These are phyloP conservation scores for Microascus cirrosus DNA, from an alignment of 2,329 filamentous ascomycete species.

Conservation along the genomic window DNA sequence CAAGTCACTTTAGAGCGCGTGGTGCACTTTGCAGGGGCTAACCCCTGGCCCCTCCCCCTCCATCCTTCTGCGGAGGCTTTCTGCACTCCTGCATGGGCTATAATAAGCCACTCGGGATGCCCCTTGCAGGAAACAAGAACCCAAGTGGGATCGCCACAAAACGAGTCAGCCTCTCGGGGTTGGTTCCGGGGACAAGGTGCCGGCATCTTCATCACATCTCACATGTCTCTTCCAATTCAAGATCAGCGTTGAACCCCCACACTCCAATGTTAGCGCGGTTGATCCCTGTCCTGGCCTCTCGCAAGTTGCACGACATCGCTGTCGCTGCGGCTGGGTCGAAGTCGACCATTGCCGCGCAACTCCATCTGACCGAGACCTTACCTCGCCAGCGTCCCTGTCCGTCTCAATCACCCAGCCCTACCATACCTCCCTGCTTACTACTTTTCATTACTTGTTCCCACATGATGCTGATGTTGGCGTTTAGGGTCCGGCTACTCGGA, in stretches of 20 bases:
- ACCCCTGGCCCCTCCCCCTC: not conserved
- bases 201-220: not conserved
- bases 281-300: not conserved
- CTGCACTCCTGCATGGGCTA: not conserved
- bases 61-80: not conserved
- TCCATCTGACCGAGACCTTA: too few relatives aligned
- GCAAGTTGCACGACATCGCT: not conserved
- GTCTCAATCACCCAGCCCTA: not conserved
- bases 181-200: too few relatives aligned
- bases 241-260: not conserved
- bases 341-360: not conserved
- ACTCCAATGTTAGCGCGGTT: not conserved
- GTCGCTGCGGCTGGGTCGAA: not conserved
- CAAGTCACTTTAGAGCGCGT: not conserved
- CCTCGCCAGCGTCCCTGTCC: not conserved
- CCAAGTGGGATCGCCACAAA: not conserved
- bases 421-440: not conserved
- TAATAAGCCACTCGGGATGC: not conserved
- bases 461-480: not conserved
- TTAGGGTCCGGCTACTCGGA: constrained; percentile 2
- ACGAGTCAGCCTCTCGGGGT: not conserved
- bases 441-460: not conserved
- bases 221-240: not conserved
- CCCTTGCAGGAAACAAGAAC: not conserved
- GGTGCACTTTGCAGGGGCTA: not conserved